Evolutionary conservation across 2,329 filamentous ascomycete species (phyloP), one percentile per base, ranked within the genome.

Genomic region (Cladorrhinum sp.): DNA sequence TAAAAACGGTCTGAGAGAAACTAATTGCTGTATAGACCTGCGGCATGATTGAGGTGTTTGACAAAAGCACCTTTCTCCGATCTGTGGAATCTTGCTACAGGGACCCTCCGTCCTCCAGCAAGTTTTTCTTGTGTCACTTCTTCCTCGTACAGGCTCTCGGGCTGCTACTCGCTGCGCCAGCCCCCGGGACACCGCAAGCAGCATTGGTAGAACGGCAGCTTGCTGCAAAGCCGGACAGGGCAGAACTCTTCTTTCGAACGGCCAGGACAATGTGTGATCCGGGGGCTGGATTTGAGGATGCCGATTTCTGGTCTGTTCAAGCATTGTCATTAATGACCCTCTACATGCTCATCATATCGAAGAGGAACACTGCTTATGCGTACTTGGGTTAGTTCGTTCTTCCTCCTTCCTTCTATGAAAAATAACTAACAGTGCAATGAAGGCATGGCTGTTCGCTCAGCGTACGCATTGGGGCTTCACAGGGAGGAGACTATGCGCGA

Each of bases 241-340:
- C 84, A n/a, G 86, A 89, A 64, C 73, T 83, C 10, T 87, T 88
- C 69, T 89, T 86, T 67, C 74, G 80, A 16, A 84, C 81, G 63
- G 86, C 86, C 4, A 85, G 82, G 64, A 77, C 75, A 48, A 73
- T 87, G 16, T 74, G 74, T 18, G 75, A 80, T 51, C 73, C 76
- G 1, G 70, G 76, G 1, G 71, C 74, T 2, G 78, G 83, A 0
- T 81, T 87, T 53, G 85, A 88, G 67, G 82, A 87, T 66, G 82
- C 81, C 21, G 82, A 86, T 59, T 82, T 89, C 61, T 87, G 85
- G 82, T 84, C 84, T 12, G 79, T 89, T 52, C 86, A 89, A 68
- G 84, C 85, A 1, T 73, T 88, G 49, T 73, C 84, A 0, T 73
- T 90, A 36, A 88, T 89, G 82, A 79, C 86, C 0, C 72, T 88